Percentiles rank a stretch among this genome's conserved stretches.
phyloP scores from a whole-genome alignment of 163 green algal species.

The Scenedesmus sp. region DNA sequence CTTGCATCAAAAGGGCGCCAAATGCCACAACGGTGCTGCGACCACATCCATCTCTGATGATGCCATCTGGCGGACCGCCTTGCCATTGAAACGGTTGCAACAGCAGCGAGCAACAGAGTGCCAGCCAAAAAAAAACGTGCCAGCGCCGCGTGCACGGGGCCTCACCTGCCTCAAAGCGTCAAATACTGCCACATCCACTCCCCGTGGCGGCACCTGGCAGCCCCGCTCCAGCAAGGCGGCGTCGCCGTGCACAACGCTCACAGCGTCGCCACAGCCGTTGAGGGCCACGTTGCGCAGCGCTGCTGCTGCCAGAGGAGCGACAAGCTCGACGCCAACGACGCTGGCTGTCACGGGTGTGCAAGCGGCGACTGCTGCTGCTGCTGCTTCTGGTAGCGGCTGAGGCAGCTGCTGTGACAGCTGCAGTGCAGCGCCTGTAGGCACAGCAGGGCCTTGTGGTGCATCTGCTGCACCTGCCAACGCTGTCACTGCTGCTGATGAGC shows the following conservation, averaged over 20 bases:
- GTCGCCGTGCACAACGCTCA: constrained; percentile 41
- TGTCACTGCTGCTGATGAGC: neutral
- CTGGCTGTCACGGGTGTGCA: neutral
- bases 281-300: constrained; percentile 3
- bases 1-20: neutral
- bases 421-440: neutral
- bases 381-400: neutral
- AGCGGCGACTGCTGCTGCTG: neutral
- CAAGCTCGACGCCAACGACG: constrained; percentile 10
- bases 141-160: too few relatives aligned
- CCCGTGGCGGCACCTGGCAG: neutral
- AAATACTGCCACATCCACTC: constrained; percentile 33
- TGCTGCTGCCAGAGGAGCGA: constrained; percentile 8
- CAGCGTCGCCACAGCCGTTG: neutral
- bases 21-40: too few relatives aligned
- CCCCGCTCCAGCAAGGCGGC: constrained; percentile 16
- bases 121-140: neutral
- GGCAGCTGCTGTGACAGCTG: neutral
- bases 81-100: too few relatives aligned
- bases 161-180: constrained; percentile 49
- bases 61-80: neutral
- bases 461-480: neutral
- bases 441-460: neutral
- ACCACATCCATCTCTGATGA: neutral
- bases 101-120: too few relatives aligned